Evolutionary conservation across 2,329 filamentous ascomycete species (phyloP).

Genomic region (Pseudofabraea citricarpa): DNA sequence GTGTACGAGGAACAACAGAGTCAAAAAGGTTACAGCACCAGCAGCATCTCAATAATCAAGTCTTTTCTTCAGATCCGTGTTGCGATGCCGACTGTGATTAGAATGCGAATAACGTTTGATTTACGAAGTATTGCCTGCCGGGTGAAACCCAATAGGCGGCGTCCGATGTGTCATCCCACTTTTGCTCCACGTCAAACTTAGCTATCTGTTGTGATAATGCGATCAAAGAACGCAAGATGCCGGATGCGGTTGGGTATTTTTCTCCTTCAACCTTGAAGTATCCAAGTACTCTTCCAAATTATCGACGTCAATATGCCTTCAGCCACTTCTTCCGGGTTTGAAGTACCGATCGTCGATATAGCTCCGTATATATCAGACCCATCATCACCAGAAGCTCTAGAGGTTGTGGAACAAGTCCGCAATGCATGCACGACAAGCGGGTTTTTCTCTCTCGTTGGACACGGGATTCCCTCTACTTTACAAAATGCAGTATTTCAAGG

Average conservation of each 20-base stretch:
- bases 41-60: no score
- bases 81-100: no score
- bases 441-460: constrained; percentile 47
- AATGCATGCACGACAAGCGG: constrained; percentile 39
- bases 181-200: background rate
- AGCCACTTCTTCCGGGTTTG: background rate
- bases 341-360: background rate
- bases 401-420: constrained; percentile 31
- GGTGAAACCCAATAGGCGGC: background rate
- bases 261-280: no score
- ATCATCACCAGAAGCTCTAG: constrained; percentile 2
- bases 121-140: background rate
- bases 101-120: no score
- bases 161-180: background rate
- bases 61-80: no score
- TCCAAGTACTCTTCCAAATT: no score
- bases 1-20: no score
- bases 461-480: constrained; percentile 33
- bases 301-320: constrained; percentile 2
- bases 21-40: no score
- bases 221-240: no score
- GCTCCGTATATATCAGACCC: constrained; percentile 4
- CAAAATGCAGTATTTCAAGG: constrained; percentile 34
- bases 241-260: no score
- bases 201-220: background rate